These are phyloP conservation scores for Penicillium simplicissimum DNA, from an alignment of 495 filamentous ascomycete species.

Conservation along the genomic window DNA sequence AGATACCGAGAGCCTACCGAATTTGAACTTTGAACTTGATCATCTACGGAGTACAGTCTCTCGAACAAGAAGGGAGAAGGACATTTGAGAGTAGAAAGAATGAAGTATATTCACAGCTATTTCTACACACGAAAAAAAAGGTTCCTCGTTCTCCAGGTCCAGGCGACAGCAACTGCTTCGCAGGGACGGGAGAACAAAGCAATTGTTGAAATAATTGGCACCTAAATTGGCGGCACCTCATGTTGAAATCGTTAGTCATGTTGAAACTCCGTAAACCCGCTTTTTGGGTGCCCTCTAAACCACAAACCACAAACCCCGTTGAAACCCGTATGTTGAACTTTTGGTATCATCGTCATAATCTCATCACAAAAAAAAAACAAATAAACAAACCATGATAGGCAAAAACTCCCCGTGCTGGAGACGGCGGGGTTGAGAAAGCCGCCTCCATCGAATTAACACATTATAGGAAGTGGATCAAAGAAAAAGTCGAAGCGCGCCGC, in stretches of 20 bases:
- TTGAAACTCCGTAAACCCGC: slow-evolving; percentile 53
- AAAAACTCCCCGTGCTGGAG: slow-evolving; percentile 35
- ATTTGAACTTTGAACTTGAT: no score
- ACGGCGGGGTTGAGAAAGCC: slow-evolving; percentile 48
- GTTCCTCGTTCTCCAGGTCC: slow-evolving; percentile 21
- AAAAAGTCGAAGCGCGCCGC: slow-evolving; percentile 16
- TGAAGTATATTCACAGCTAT: slow-evolving; percentile 32
- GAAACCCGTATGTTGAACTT: slow-evolving; percentile 53
- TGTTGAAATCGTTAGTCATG: slow-evolving; percentile 62
- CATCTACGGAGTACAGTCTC: no score
- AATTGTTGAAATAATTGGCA: slow-evolving; percentile 39
- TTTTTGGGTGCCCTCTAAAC: slow-evolving; percentile 49
- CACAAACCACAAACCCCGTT: slow-evolving; percentile 41
- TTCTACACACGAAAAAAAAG: slow-evolving; percentile 29
- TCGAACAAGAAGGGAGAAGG: background rate
- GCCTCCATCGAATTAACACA: slow-evolving; percentile 36
- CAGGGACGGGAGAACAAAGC: slow-evolving; percentile 28
- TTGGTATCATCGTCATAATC: slow-evolving; percentile 55
- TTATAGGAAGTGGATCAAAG: slow-evolving; percentile 22
- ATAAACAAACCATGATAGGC: background rate
- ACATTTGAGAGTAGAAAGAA: background rate
- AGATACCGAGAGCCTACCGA: no score
- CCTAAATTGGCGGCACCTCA: slow-evolving; percentile 47
- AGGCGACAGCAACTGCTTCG: slow-evolving; percentile 19
- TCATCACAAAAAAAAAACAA: slow-evolving; percentile 40